phyloP scores from a whole-genome alignment of 306 rosid species.

The Quillaja saponaria region DNA sequence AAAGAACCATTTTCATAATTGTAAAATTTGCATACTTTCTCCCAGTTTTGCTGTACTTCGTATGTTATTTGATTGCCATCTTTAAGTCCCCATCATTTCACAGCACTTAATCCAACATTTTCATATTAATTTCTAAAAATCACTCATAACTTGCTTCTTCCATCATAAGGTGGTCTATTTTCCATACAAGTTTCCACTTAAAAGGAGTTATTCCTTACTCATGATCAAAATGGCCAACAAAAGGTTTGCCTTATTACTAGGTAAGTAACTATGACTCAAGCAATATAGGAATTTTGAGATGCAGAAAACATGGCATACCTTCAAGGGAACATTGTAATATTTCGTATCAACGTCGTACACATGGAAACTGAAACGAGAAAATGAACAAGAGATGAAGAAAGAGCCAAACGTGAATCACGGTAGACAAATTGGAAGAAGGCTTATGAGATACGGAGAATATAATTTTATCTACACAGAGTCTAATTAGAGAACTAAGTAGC shows the following conservation, averaged over 20 bases:
- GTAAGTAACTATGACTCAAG: neutral
- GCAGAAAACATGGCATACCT: slow-evolving; percentile 49
- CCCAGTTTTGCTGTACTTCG: too few species aligned
- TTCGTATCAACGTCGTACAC: slow-evolving; percentile 80
- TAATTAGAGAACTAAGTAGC: slow-evolving; percentile 21
- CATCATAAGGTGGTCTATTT: too few species aligned
- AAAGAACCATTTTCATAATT: neutral
- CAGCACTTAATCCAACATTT: too few species aligned
- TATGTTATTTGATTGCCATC: too few species aligned
- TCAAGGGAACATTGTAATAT: slow-evolving; percentile 54
- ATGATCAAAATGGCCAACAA: too few species aligned
- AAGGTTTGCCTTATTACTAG: too few species aligned
- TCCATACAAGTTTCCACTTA: too few species aligned
- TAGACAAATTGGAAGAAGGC: slow-evolving; percentile 12
- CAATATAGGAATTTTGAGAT: neutral
- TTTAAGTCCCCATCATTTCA: too few species aligned
- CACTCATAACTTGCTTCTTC: too few species aligned
- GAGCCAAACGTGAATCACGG: neutral
- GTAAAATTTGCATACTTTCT: neutral
- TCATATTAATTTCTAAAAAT: too few species aligned
- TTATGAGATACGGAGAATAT: neutral
- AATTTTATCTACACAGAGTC: slow-evolving; percentile 15
- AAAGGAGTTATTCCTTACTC: too few species aligned
- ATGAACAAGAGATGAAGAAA: slow-evolving; percentile 19
- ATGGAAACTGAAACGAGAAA: slow-evolving; percentile 50